Base-by-base conservation (phyloP, 1,284 basidiomycete genomes). In the Ustilago loliicola region DNA sequence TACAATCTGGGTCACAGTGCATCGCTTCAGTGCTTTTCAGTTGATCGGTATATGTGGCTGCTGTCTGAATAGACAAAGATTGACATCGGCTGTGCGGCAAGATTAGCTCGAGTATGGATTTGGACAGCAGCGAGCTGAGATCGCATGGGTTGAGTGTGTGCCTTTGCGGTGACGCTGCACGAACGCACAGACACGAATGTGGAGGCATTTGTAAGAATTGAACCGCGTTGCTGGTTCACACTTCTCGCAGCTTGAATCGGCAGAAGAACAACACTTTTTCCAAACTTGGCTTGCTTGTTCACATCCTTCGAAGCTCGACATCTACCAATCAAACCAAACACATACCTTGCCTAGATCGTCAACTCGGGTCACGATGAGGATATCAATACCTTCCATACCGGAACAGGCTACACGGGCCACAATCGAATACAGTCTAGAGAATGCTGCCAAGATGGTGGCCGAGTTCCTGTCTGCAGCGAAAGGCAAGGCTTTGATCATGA, bases 351-450 rank as follows among this genome's bases (percentile, higher is more conserved):
- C 5, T 9, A 30, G 50, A 19, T 27, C 7, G 27, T 29, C 21
- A 55, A 17, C 38, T 15, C n/a, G 3, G 27, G n/a, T 21, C 42
- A 58, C 3, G 13, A 84, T 86, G 82, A 71, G 82, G 50, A 83
- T 86, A 66, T 82, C 81, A 27, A 86, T 86, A 58, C 85, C 85
- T 1, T 80, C 80, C 8, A 80, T 86, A 32, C 84, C 85, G 0
- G 61, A 77, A 36, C 66, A 68, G 36, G 66, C 77, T 19, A 57
- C 61, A 9, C 53, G 73, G 15, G 55, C 59, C 2, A 61, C 57
- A 1, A 75, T 78, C 27, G 75, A 80, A 19, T 71, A 71, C 36
- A 80, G 58, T 15, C 42, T 86, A 4, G 62, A 70, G 17, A 59
- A 71, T 42, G 82, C 79, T 2, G 59, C 79, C 3, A 63, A 77